Conservation (phyloP, 2,329 filamentous ascomycete genomes). For the Cladosporium colombiae region DNA sequence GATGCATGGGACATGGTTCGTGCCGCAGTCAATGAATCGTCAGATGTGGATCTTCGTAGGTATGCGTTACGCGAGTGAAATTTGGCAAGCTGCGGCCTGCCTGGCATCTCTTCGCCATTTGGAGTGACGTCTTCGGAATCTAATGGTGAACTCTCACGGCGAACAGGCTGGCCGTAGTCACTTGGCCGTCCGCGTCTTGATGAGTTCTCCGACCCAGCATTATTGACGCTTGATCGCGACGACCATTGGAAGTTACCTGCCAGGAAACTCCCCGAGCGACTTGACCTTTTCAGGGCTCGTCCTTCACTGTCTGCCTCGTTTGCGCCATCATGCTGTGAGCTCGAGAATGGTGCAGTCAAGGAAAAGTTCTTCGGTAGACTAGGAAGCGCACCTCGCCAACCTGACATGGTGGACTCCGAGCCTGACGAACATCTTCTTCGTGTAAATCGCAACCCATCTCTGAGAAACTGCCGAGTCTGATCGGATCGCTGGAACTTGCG, state of each 20-base stretch:
- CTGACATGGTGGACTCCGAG: conserved; percentile 31
- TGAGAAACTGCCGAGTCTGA: conserved; percentile 40
- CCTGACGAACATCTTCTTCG: conserved; percentile 44
- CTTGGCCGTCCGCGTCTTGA: not conserved
- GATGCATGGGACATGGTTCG: conserved; percentile 75
- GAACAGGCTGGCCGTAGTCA: not conserved
- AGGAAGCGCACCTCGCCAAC: conserved; percentile 35
- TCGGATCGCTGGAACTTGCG: conserved; percentile 39
- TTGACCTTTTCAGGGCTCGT: conserved; percentile 18
- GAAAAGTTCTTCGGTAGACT: conserved; percentile 33
- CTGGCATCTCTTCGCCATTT: conserved; percentile 27
- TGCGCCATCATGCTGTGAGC: conserved; percentile 14
- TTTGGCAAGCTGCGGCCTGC: conserved; percentile 23
- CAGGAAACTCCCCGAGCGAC: conserved; percentile 17
- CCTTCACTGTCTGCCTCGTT: conserved; percentile 22
- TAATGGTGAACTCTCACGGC: conserved; percentile 17
- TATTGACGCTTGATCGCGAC: conserved; percentile 1
- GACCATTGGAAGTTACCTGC: conserved; percentile 15
- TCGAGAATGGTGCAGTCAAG: conserved; percentile 31
- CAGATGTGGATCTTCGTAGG: conserved; percentile 67
- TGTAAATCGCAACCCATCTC: conserved; percentile 41
- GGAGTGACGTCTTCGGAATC: conserved; percentile 27
- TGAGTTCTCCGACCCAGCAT: conserved; percentile 1
- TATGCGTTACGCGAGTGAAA: conserved; percentile 26
- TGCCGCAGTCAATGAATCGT: conserved; percentile 74